Percentiles rank a stretch among this genome's conserved stretches.
phyloP scores from a whole-genome alignment of 306 rosid genomes.

The Acacia melanoxylon region DNA sequence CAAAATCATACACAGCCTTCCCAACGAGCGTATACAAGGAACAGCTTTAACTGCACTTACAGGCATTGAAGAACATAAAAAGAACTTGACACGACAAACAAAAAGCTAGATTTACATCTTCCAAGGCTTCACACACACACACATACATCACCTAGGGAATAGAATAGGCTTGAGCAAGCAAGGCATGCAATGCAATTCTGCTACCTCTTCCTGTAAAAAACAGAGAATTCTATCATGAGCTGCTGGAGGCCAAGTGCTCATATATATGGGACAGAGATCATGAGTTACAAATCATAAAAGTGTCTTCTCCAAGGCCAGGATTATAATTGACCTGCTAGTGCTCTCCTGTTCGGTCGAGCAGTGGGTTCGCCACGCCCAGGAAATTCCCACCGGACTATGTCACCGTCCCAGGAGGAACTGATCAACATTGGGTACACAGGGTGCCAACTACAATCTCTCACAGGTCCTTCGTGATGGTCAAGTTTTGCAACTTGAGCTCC shows the following conservation, averaged over 20 bases:
- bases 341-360: slow-evolving; percentile 25
- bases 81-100: background rate
- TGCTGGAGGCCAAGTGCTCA: background rate
- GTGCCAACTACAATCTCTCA: slow-evolving; percentile 65
- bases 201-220: slow-evolving; percentile 8
- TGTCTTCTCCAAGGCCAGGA: slow-evolving; percentile 33
- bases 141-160: background rate
- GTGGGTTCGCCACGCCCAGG: slow-evolving; percentile 39
- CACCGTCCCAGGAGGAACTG: slow-evolving; percentile 60
- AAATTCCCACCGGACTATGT: slow-evolving; percentile 58
- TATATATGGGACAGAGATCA: slow-evolving; percentile 28
- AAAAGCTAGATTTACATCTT: background rate
- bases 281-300: slow-evolving; percentile 18
- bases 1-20: background rate
- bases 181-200: slow-evolving; percentile 10
- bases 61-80: background rate
- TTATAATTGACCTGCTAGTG: slow-evolving; percentile 8
- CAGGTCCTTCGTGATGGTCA: slow-evolving; percentile 49
- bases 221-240: background rate
- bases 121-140: background rate
- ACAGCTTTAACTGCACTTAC: background rate
- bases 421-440: slow-evolving; percentile 50
- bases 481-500: slow-evolving; percentile 62
- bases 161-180: background rate
- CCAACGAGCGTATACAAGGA: background rate